These are phyloP conservation scores for Geopyxis carbonaria DNA, from an alignment of 495 filamentous ascomycete species.

Conservation along the genomic window DNA sequence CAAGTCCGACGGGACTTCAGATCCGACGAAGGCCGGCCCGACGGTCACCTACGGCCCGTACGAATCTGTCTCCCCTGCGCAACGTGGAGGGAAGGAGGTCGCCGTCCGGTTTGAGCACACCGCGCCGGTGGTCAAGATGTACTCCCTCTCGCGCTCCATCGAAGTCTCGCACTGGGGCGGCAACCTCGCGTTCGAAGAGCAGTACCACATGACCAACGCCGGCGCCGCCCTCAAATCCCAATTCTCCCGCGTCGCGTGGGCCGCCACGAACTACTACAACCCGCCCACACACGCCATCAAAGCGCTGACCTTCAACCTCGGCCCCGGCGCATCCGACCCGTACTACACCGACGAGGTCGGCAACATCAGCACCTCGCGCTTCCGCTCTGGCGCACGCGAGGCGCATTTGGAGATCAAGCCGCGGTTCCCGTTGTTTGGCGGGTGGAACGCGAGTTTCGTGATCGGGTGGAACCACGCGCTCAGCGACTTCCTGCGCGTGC, in stretches of 20 bases:
- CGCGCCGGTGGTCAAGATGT: constrained; percentile 64
- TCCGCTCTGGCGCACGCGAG: constrained; percentile 60
- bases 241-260: constrained; percentile 77
- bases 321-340: constrained; percentile 56
- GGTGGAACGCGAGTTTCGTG: constrained; percentile 93
- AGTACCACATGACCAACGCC: constrained; percentile 74
- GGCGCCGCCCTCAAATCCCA: constrained; percentile 67
- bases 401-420: constrained; percentile 78
- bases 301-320: constrained; percentile 63
- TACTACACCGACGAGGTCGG: constrained; percentile 97
- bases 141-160: constrained; percentile 65
- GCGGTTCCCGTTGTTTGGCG: constrained; percentile 82
- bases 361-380: constrained; percentile 86
- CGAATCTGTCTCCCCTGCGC: constrained; percentile 35
- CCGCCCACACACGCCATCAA: constrained; percentile 59
- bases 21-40: constrained; percentile 66
- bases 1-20: constrained; percentile 42
- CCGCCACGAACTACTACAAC: constrained; percentile 57
- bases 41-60: constrained; percentile 91
- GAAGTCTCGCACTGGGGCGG: constrained; percentile 97
- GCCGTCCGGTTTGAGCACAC: constrained; percentile 89
- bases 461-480: constrained; percentile 88
- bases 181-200: constrained; percentile 84
- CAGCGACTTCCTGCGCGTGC: constrained; percentile 47
- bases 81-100: constrained; percentile 44